These are phyloP conservation scores for Colletotrichum sp. DNA, from an alignment of 2,329 filamentous ascomycete species.

Conservation along the genomic window DNA sequence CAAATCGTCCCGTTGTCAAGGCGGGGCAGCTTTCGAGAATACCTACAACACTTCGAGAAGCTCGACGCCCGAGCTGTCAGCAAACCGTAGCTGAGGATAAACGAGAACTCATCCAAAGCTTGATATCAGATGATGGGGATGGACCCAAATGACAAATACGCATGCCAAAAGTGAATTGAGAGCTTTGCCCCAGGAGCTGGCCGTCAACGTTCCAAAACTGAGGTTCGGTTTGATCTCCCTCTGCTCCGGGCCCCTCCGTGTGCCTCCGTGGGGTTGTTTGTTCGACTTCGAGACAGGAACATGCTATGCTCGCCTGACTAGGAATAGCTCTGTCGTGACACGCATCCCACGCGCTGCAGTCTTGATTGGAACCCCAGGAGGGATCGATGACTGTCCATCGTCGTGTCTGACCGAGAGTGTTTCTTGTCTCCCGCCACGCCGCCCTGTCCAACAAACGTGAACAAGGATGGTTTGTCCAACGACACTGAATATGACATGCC, in stretches of 20 bases:
- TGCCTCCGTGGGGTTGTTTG: constrained; percentile 4
- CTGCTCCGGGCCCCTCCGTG: background rate
- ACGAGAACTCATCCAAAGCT: background rate
- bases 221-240: background rate
- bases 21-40: constrained; percentile 1
- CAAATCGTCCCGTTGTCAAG: constrained; percentile 11
- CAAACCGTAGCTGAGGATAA: background rate
- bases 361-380: background rate
- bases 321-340: background rate
- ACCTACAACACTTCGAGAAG: background rate
- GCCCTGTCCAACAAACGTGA: background rate
- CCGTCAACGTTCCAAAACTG: background rate
- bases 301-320: background rate
- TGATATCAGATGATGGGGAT: background rate
- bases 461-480: background rate
- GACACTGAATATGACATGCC: background rate
- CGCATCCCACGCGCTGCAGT: background rate
- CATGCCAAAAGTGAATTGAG: background rate
- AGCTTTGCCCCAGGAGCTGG: background rate
- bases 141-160: background rate
- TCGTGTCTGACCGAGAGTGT: background rate
- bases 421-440: background rate
- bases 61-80: background rate
- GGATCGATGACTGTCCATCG: background rate
- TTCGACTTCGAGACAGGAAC: constrained; percentile 9